Conservation (phyloP, 2,329 filamentous ascomycete genomes). For the Phyllosticta citriasiana region DNA sequence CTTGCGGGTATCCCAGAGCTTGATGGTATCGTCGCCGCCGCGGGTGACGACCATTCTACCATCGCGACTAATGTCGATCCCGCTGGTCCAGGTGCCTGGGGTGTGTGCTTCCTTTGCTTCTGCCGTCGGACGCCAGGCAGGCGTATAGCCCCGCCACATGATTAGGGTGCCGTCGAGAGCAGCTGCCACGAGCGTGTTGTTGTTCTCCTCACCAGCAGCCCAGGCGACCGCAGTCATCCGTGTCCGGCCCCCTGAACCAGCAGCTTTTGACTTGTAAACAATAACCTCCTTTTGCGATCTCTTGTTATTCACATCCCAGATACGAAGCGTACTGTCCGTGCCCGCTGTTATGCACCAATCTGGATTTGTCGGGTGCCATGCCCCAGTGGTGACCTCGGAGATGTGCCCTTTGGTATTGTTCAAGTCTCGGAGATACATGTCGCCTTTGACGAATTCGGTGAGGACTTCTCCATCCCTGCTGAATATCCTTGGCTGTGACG, state of each 20-base stretch:
- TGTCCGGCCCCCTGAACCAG: slow-evolving; percentile 78
- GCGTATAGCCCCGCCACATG: slow-evolving; percentile 86
- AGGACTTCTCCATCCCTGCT: slow-evolving; percentile 78
- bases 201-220: slow-evolving; percentile 68
- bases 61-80: slow-evolving; percentile 81
- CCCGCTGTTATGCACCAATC: slow-evolving; percentile 84
- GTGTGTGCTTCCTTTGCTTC: slow-evolving; percentile 79
- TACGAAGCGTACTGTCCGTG: slow-evolving; percentile 87
- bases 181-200: slow-evolving; percentile 67
- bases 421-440: slow-evolving; percentile 97
- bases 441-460: slow-evolving; percentile 88
- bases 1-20: slow-evolving; percentile 93
- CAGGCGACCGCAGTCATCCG: slow-evolving; percentile 91
- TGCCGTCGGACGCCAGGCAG: slow-evolving; percentile 68
- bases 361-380: slow-evolving; percentile 81
- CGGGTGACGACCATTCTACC: slow-evolving; percentile 83
- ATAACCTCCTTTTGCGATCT: slow-evolving; percentile 86
- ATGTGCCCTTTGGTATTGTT: slow-evolving; percentile 96
- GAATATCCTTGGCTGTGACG: slow-evolving; percentile 82
- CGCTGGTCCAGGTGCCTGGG: slow-evolving; percentile 80
- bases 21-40: slow-evolving; percentile 85
- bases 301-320: slow-evolving; percentile 94
- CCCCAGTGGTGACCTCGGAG: slow-evolving; percentile 78
- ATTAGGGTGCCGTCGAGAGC: slow-evolving; percentile 83
- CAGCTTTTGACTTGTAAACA: slow-evolving; percentile 87